A percentile compares a stretch with the other conserved stretches of the same genome.
Conservation (phyloP, 1,139 yeast species). For the Nakaseomyces kungkrabaensis region DNA sequence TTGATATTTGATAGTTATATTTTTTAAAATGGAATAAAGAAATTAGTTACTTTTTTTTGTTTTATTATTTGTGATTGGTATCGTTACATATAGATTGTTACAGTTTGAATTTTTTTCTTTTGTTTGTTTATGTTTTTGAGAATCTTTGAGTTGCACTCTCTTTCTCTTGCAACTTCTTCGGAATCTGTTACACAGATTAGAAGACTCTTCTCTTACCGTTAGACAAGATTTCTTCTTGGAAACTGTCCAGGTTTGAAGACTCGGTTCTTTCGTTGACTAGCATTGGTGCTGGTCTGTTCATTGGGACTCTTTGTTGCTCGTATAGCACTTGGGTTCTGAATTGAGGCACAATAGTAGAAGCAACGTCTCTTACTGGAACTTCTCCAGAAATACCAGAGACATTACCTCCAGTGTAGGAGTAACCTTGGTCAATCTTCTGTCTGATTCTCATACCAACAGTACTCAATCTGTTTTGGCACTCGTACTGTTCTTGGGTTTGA, state of each 20-base stretch:
- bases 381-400: not conserved
- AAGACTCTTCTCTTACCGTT: constrained; percentile 12
- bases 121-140: too few relatives aligned
- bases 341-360: constrained; percentile 13
- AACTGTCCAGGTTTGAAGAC: constrained; percentile 15
- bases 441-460: constrained; percentile 64
- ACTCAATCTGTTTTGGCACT: constrained; percentile 33
- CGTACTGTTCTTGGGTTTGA: constrained; percentile 10
- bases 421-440: constrained; percentile 57
- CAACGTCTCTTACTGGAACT: constrained; percentile 8
- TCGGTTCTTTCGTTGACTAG: constrained; percentile 23
- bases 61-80: too few relatives aligned
- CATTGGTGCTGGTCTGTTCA: constrained; percentile 20
- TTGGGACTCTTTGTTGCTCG: constrained; percentile 45
- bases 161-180: too few relatives aligned
- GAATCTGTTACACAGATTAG: not conserved
- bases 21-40: too few relatives aligned
- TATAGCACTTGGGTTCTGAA: constrained; percentile 6
- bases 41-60: too few relatives aligned
- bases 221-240: constrained; percentile 12
- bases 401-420: constrained; percentile 16
- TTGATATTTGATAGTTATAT: too few relatives aligned
- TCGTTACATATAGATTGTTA: too few relatives aligned
- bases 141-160: too few relatives aligned
- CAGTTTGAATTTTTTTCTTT: too few relatives aligned